These are phyloP conservation scores for Saccharomycopsis lassenensis DNA, from an alignment of 805 yeast genomes.

Conservation along the genomic window DNA sequence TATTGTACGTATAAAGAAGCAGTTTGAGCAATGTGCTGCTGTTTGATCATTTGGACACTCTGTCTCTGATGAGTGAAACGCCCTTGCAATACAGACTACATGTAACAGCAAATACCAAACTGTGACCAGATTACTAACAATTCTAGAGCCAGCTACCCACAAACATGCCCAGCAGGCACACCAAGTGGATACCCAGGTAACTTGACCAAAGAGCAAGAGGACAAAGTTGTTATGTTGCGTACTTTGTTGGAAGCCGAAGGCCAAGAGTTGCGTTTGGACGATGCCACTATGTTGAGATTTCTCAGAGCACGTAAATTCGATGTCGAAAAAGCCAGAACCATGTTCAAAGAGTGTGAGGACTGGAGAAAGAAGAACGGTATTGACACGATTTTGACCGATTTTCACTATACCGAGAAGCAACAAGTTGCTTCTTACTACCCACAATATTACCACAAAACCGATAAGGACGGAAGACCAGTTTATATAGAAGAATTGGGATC, in stretches of 20 bases:
- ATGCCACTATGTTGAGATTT: conserved; percentile 74
- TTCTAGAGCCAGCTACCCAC: conserved; percentile 16
- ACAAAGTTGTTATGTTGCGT: conserved; percentile 47
- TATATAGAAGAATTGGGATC: conserved; percentile 90
- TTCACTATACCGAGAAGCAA: conserved; percentile 89
- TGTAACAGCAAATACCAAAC: too few relatives aligned
- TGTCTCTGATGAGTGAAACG: too few relatives aligned
- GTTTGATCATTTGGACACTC: too few relatives aligned
- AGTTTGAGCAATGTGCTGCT: too few relatives aligned
- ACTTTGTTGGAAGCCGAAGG: conserved; percentile 50
- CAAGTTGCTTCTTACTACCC: conserved; percentile 85
- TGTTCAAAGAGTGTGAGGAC: conserved; percentile 79
- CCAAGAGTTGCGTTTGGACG: conserved; percentile 72
- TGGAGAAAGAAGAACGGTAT: conserved; percentile 89
- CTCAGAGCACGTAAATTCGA: conserved; percentile 94
- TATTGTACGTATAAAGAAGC: too few relatives aligned
- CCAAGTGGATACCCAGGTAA: conserved; percentile 72
- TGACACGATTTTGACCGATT: conserved; percentile 76
- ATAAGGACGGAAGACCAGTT: conserved; percentile 93
- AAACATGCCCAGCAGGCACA: conserved; percentile 8
- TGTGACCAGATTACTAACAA: conserved; percentile 11
- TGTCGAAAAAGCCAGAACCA: conserved; percentile 59
- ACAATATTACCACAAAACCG: conserved; percentile 95
- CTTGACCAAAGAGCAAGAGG: conserved; percentile 57
- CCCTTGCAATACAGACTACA: too few relatives aligned